Conservation (phyloP, 1,139 yeast genomes). For the Nakaseomyces kungkrabaensis region DNA sequence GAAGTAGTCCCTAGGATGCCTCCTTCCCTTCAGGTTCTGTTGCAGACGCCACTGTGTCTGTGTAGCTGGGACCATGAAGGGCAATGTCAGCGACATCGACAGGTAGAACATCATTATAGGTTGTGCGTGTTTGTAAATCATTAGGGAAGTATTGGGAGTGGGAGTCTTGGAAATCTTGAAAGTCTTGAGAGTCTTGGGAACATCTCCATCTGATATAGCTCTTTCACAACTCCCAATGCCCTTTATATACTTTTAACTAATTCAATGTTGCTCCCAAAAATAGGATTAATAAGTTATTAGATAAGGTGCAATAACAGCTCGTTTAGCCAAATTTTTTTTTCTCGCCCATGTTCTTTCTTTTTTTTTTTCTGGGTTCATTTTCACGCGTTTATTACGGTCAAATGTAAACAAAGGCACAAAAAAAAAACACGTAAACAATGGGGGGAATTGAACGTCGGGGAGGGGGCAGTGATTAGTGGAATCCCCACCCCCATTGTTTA, state of each 20-base stretch:
- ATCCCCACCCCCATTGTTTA: too few relatives aligned
- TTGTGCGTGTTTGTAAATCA: neutral
- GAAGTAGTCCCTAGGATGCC: slow-evolving; percentile 9
- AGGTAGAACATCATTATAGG: slow-evolving; percentile 10
- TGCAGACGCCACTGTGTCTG: slow-evolving; percentile 6
- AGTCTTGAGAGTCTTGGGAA: neutral
- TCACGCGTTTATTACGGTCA: slow-evolving; percentile 1
- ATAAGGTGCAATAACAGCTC: neutral
- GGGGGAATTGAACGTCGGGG: neutral
- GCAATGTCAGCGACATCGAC: slow-evolving; percentile 22
- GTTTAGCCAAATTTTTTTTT: neutral
- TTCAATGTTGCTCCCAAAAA: too few relatives aligned
- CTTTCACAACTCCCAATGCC: neutral
- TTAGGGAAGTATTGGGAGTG: neutral
- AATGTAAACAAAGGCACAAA: neutral
- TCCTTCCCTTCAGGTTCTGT: neutral
- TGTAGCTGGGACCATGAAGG: slow-evolving; percentile 24
- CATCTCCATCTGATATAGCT: neutral
- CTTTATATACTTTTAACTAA: too few relatives aligned
- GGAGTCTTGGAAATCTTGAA: neutral
- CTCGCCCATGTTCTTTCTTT: too few relatives aligned
- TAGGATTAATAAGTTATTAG: neutral
- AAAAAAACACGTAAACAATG: neutral
- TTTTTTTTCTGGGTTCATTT: neutral
- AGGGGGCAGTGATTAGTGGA: too few relatives aligned